phyloP scores from a whole-genome alignment of 1,139 yeast species.

The Nakaseomyces delphensis region DNA sequence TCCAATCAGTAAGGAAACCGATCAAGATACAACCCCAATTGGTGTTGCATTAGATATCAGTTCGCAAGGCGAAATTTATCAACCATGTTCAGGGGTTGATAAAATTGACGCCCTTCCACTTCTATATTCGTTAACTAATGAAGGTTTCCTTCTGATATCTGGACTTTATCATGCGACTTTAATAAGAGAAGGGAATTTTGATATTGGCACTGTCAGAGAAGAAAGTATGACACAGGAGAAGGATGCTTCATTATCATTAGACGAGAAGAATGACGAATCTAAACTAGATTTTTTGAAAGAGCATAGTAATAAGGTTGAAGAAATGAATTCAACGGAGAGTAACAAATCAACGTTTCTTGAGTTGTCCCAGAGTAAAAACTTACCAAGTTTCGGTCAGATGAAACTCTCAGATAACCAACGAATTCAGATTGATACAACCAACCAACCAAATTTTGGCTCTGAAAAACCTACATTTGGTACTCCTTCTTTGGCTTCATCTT shows the following conservation, averaged over 20 bases:
- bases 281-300: constrained; percentile 12
- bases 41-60: constrained; percentile 59
- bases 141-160: constrained; percentile 58
- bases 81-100: constrained; percentile 57
- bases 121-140: constrained; percentile 51
- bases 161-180: constrained; percentile 49
- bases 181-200: constrained; percentile 33
- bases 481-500: constrained; percentile 3
- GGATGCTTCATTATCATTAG: neutral
- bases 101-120: constrained; percentile 51
- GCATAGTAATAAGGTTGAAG: constrained; percentile 2
- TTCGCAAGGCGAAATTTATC: constrained; percentile 36
- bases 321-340: neutral
- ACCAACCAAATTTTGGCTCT: constrained; percentile 14
- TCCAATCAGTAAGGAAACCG: constrained; percentile 57
- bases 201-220: constrained; percentile 11
- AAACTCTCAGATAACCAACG: constrained; percentile 5
- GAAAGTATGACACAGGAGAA: neutral
- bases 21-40: constrained; percentile 60
- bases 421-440: constrained; percentile 14
- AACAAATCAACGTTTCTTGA: neutral
- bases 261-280: constrained; percentile 19
- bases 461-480: constrained; percentile 16
- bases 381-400: neutral
- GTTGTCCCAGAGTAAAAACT: neutral